Conservation (phyloP, 192 early-diverging fungal genomes). For the Coemansia aciculifera region DNA sequence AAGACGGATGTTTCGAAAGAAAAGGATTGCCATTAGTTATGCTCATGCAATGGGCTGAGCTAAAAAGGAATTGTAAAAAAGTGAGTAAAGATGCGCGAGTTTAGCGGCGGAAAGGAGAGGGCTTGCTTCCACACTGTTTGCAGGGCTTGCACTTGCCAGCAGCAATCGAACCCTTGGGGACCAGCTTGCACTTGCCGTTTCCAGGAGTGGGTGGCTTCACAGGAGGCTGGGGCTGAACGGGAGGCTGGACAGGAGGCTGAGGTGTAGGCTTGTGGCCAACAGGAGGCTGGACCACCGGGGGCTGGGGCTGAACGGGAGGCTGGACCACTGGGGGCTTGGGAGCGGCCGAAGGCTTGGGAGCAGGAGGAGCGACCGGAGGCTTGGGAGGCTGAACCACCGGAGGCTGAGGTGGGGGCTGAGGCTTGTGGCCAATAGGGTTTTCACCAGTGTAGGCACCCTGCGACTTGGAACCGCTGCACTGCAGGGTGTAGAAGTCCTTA, state of each 20-base stretch:
- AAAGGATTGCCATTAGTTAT: conserved; percentile 6
- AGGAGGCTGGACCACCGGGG: neutral
- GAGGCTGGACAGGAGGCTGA: neutral
- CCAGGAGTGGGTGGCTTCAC: neutral
- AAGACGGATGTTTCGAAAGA: neutral
- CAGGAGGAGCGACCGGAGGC: neutral
- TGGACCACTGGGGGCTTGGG: neutral
- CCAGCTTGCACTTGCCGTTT: conserved; percentile 53
- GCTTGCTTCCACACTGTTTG: conserved; percentile 39
- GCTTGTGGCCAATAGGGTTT: conserved; percentile 17
- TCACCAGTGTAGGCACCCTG: conserved; percentile 17
- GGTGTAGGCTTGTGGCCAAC: neutral
- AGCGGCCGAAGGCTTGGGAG: neutral
- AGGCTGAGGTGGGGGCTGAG: neutral
- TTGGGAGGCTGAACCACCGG: neutral
- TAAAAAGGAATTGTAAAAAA: neutral
- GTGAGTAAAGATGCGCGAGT: neutral
- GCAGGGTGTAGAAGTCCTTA: conserved; percentile 29
- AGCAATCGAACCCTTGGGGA: conserved; percentile 55
- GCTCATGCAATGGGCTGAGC: neutral
- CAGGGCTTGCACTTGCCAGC: conserved; percentile 58
- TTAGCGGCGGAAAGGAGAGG: conserved; percentile 42
- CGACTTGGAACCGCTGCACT: conserved; percentile 33
- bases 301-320: neutral
- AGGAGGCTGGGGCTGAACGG: neutral